Base-by-base conservation (phyloP, 352 stramenopile genomes). In the Peronosclerospora sorghi region DNA sequence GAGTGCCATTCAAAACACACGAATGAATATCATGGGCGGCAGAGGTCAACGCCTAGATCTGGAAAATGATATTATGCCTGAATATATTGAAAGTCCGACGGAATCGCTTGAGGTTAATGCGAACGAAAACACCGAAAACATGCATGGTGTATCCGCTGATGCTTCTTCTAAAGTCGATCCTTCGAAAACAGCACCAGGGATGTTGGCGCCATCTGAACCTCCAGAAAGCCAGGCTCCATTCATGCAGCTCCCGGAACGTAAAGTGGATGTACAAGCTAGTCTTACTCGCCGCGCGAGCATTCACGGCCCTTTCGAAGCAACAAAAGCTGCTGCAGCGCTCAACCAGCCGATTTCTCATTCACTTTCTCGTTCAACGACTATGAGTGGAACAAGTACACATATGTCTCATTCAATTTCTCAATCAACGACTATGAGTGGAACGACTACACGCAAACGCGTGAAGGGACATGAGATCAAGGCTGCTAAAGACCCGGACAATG, bases 11-110 rank as follows among this genome's bases (percentile, higher is more conserved):
- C 86, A 86, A 39, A 95, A 95, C 49, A 75, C 68, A 24, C 59
- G 76, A 14, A 92, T 96, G 46, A 95, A 90, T 30, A 79, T 97
- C 8, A 83, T 97, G 69, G 88, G 90, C 30, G 90, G 90, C 18
- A 71, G 90, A 54, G 84, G 82, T 7, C 82, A 94, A 30, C 75
- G 86, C 36, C 61, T 96, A 15, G 73, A 91, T 51, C 72, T 94
- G 24, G 76, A 86, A 26, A 69, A 86, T 29, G 56, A 65, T 27
- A 51, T 44, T 1, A 48, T 57, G 28, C 59, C 57, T 4, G 55
- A 73, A 14, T 63, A 64, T 8, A 56, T 63, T 15, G 64, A 73
- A 27, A 67, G 59, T 27, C 50, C 50, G 42, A 50, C 38, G 6
- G 56, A 51, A 10, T 49, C 37, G 5, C 34, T 47, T 13, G 17